Evolutionary conservation across 2,329 filamentous ascomycete genomes (phyloP).

Genomic region (Trichoderma pleuroti): DNA sequence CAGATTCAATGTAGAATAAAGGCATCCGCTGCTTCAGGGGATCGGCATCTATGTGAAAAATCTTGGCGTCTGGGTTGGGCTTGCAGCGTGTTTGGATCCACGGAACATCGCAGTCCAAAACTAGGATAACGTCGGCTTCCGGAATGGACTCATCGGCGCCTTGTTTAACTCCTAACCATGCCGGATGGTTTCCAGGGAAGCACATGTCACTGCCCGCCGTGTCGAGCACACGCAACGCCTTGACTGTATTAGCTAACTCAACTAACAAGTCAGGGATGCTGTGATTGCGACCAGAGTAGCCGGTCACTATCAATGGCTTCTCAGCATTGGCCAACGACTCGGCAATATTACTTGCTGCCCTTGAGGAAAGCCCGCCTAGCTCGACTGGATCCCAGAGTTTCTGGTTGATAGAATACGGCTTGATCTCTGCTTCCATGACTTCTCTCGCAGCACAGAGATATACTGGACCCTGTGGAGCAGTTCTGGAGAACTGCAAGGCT

Average conservation of each 20-base stretch:
- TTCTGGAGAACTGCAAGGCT: background rate
- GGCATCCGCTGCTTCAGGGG: background rate
- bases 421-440: background rate
- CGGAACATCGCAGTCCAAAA: constrained; percentile 1
- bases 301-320: background rate
- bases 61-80: background rate
- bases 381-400: background rate
- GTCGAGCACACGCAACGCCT: background rate
- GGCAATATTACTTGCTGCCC: background rate
- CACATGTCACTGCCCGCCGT: background rate
- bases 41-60: background rate
- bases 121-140: background rate
- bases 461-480: background rate
- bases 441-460: background rate
- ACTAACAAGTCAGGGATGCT: background rate
- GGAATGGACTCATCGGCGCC: background rate
- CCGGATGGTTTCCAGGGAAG: background rate
- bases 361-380: background rate
- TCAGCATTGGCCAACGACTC: background rate
- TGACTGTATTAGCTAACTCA: background rate
- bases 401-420: background rate
- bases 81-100: background rate
- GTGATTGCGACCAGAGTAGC: constrained; percentile 3
- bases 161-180: background rate
- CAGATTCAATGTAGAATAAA: background rate